A percentile compares a stretch with the other conserved stretches of the same genome.
These are phyloP conservation scores for Botrytis pseudocinerea DNA, from an alignment of 2,329 filamentous ascomycete genomes.

Conservation along the genomic window DNA sequence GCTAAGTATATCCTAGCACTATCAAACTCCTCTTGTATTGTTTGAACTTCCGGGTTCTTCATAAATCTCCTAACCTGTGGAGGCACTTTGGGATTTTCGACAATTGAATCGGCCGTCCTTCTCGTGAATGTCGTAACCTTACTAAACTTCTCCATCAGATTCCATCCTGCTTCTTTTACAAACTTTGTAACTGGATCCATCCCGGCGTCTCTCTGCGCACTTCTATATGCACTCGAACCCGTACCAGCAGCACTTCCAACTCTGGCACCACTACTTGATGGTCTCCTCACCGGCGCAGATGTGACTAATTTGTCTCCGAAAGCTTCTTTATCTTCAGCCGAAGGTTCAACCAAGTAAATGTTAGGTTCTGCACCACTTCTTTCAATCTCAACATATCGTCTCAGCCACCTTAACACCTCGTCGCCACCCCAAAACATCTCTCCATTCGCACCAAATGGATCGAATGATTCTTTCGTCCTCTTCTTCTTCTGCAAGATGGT, in stretches of 20 bases:
- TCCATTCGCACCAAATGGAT: constrained; percentile 82
- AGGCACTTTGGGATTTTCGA: constrained; percentile 87
- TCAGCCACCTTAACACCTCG: constrained; percentile 89
- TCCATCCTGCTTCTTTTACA: constrained; percentile 94
- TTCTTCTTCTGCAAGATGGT: constrained; percentile 94
- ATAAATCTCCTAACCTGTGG: constrained; percentile 83
- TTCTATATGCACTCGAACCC: constrained; percentile 36
- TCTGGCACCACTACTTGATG: constrained; percentile 37
- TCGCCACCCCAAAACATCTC: constrained; percentile 98
- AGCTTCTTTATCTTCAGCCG: constrained; percentile 75
- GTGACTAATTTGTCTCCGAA: constrained; percentile 57
- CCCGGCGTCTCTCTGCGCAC: constrained; percentile 57
- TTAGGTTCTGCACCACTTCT: constrained; percentile 83
- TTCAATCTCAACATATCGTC: constrained; percentile 79
- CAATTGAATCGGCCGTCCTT: constrained; percentile 85
- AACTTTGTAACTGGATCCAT: constrained; percentile 95
- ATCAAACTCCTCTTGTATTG: constrained; percentile 94
- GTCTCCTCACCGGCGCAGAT: constrained; percentile 46
- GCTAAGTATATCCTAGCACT: constrained; percentile 92
- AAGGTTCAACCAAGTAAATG: constrained; percentile 87
- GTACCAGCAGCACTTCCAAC: constrained; percentile 44
- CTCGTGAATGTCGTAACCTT: constrained; percentile 96
- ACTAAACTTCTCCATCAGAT: constrained; percentile 92
- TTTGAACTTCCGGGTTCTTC: constrained; percentile 91
- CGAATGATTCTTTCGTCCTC: constrained; percentile 78